These are phyloP conservation scores for Inonotus hispidus DNA, from an alignment of 1,284 basidiomycete genomes.

Conservation along the genomic window DNA sequence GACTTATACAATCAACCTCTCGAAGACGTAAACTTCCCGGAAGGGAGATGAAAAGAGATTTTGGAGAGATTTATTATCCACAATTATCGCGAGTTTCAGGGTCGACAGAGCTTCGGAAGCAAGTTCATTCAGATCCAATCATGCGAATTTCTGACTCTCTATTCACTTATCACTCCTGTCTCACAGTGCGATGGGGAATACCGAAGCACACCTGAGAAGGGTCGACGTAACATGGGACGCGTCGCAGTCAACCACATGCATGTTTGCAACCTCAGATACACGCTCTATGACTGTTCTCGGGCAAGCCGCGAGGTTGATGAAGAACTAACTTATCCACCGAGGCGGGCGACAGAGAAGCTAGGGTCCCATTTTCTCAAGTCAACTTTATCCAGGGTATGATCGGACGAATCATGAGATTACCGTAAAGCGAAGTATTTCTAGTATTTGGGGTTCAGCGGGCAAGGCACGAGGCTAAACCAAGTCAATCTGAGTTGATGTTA, in stretches of 20 bases:
- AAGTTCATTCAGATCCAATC: too few species aligned
- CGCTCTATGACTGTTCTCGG: background rate
- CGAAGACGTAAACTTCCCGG: background rate
- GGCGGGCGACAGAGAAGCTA: background rate
- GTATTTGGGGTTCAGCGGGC: background rate
- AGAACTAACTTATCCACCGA: background rate
- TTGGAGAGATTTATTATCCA: too few species aligned
- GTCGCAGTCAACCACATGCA: background rate
- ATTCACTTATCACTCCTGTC: background rate
- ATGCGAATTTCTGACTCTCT: background rate
- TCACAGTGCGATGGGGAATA: background rate
- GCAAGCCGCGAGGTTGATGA: background rate
- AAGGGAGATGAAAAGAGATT: background rate
- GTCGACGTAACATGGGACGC: background rate
- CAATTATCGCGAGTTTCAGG: background rate
- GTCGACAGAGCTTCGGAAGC: background rate
- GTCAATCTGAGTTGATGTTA: slow-evolving; percentile 1
- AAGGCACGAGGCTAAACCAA: background rate
- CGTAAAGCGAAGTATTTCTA: too few species aligned
- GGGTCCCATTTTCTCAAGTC: background rate
- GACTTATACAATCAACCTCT: background rate
- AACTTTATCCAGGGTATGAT: background rate
- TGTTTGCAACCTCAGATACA: background rate
- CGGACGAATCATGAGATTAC: background rate
- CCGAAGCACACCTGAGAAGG: background rate